Evolutionary conservation across 1,139 yeast species (phyloP).

Genomic region (Blastobotrys serpentis): DNA sequence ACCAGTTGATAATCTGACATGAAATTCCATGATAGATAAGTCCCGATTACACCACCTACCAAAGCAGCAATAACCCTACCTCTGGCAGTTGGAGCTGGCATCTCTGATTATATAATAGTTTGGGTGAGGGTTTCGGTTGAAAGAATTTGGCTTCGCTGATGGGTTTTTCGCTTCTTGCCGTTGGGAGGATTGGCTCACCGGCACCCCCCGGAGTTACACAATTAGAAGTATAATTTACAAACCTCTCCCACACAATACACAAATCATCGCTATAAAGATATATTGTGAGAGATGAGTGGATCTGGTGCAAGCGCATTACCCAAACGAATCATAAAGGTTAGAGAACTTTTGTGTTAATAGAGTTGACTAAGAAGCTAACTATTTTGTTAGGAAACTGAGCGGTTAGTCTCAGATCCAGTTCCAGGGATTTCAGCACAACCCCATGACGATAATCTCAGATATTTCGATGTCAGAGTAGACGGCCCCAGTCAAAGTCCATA

Average conservation of each 20-base stretch:
- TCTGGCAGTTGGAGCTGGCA: conserved; percentile 28
- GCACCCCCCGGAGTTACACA: background rate
- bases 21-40: conserved; percentile 32
- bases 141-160: too few relatives aligned
- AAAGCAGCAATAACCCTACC: conserved; percentile 39
- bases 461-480: conserved; percentile 82
- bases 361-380: background rate
- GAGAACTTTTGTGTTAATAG: conserved; percentile 27
- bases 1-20: conserved; percentile 39
- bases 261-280: too few relatives aligned
- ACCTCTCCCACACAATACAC: background rate
- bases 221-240: background rate
- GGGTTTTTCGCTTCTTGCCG: too few relatives aligned
- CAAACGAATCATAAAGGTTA: conserved; percentile 79
- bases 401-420: conserved; percentile 90
- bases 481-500: conserved; percentile 90
- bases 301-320: conserved; percentile 42
- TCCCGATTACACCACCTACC: conserved; percentile 36
- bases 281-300: background rate
- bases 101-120: background rate
- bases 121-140: too few relatives aligned
- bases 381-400: conserved; percentile 80
- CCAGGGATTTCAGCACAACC: conserved; percentile 94
- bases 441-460: conserved; percentile 87
- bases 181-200: background rate